Evolutionary conservation across 768 basidiomycete genomes (phyloP), one percentile per base, ranked within the genome.

Genomic region (Amanita molliuscula): DNA sequence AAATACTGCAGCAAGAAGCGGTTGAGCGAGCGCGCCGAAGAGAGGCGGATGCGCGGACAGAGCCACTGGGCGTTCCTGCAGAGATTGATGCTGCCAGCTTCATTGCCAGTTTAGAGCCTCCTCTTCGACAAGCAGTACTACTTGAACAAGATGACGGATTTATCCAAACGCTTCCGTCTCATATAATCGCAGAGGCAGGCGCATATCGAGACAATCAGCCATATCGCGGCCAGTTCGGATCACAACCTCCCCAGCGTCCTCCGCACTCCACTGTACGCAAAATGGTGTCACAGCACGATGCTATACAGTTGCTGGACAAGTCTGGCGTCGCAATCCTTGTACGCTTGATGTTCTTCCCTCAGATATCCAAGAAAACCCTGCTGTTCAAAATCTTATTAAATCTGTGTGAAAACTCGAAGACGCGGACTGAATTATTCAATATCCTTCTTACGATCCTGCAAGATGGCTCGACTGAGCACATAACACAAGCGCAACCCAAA

Each of bases 1-100:
- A 99, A 62, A 92, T 99, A 42, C 80, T 99, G 20, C 91, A 96
- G 61, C 93, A 97, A 66, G 95, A 98, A 66, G 81, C 85, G 3
- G 65, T 87, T 50, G 93, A 97, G 58, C 82, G 83, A 49, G 73
- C 83, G n/a, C 76, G 79, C 29, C 62, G 69, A 18, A 66, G 69
- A 44, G 66, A 67, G 7, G 67, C 70, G 15, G 64, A 71, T 11
- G 61, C 66, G 35, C 55, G 67, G 9, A 59, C 68, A 18, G 71
- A 64, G 10, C 75, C 81, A 9, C 72, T 75, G 15, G 74, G 70
- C 36, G 75, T 65, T 20, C 75, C 84, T 15, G 78, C 75, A 5
- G 91, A 91, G 36, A 87, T 93, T 48, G 92, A 94, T 61, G 80
- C 89, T 8, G 88, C 88, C 2, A 88, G 82, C 54, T 91, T 98